Evolutionary conservation across 2,329 filamentous ascomycete genomes (phyloP), one percentile per base, ranked within the genome.

Genomic region (Drechslerella stenobrocha): DNA sequence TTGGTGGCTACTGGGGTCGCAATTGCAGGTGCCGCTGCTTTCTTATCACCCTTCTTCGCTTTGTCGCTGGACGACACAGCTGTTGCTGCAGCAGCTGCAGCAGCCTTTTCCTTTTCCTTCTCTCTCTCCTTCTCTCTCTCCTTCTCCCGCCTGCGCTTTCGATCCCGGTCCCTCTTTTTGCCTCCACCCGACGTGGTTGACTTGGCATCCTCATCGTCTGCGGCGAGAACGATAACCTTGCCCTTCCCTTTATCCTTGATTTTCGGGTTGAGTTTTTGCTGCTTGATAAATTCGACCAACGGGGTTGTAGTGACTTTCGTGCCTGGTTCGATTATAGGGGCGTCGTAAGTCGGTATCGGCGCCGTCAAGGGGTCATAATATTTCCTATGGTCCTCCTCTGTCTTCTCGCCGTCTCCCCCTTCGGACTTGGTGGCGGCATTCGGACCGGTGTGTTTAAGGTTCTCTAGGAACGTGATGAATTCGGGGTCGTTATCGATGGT

Each of bases 401-500:
- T 76, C 37, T 74, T 71, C 2, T 77, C 69, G 28, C 84, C 81
- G 23, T 81, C 77, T 22, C n/a, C n/a, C n/a, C 81, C 81, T 0
- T 79, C 76, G 7, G 69, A 73, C 3, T 76, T 75, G 13, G 75
- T 72, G n/a, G 83, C 81, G 52, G 80, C 82, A 3, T 78, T 73
- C 0, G 78, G 77, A 6, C 77, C 76, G 1, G 83, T 83, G 72
- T 95, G 90, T 0, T 91, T 95, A 46, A 97, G 81, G 55, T 84
- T 87, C 75, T 95, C 88, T 5, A 98, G 81, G 75, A 97, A 98
- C 23, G 86, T 85, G 79, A 96, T 95, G 73, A 96, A 98, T 73
- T 97, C 93, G 0, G 89, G 85, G 74, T 98, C 93, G 75, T 96
- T 90, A 73, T 98, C 93, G 71, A 98, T 97, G 2, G 90, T 96